Base-by-base conservation (phyloP, 2,329 filamentous ascomycete genomes). In the Zymoseptoria tritici region DNA sequence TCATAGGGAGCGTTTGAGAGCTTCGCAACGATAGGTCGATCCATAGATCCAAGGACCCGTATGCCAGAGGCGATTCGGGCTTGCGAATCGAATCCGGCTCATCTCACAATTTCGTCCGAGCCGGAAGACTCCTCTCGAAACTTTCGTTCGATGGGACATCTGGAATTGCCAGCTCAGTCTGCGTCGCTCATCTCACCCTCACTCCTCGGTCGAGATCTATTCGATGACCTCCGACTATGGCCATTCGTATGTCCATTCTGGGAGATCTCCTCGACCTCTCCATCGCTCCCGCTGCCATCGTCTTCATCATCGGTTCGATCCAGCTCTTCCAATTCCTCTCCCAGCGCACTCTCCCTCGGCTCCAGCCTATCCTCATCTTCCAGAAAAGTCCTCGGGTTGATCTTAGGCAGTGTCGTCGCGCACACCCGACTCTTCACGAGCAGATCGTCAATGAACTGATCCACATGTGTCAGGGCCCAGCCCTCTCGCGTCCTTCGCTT, bases 361-460 rank as follows among this genome's bases (percentile, higher is more conserved):
- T 97, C 93, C 70, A 99, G 71, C 69, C 92, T 76, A 66, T 96
- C 94, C 73, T 96, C 72, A 73, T 99, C 94, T 77, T 99, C 94
- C 64, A 99, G 73, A 56, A 90, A 82, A 65, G 89, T 85, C 67
- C 94, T 81, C 61, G 85, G 85, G 3, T 92, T 90, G 81, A 99
- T 83, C 78, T 96, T 96, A 86, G 91, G 95, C 67, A 99, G 72
- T 71, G 87, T 95, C 2, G 94, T 97, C 46, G 87, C 93, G 72
- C 93, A 97, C 0, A 97, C 87, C 56, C 94, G 83, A 59, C 95
- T 90, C 76, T 96, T 96, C 0, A 84, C 88, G 63, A 99, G 79
- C 65, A 99, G 76, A 62, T 97, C 91, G 73, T 99, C 94, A 58
- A 97, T 85, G 73, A 99, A 97, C 68, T 93, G 87, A 74, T 99